Evolutionary conservation across 495 filamentous ascomycete genomes (phyloP).

Genomic region (Aspergillus incahuasiensis): DNA sequence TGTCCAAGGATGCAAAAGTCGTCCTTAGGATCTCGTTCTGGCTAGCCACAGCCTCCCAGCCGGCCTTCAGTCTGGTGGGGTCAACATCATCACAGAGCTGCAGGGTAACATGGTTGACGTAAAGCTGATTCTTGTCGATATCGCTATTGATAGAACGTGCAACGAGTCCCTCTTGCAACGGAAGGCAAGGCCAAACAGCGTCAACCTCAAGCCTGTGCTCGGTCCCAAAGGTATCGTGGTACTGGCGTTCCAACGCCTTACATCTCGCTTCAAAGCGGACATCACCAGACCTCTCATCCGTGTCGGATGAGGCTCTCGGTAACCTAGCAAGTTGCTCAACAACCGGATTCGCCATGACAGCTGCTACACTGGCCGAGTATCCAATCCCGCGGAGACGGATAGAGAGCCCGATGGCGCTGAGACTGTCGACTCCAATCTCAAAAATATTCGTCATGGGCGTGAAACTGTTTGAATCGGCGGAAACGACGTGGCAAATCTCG

Average conservation of each 20-base stretch:
- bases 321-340: constrained; percentile 48
- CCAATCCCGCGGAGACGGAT: constrained; percentile 56
- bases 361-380: constrained; percentile 56
- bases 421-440: constrained; percentile 32
- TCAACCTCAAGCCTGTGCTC: constrained; percentile 9
- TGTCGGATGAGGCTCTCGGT: constrained; percentile 13
- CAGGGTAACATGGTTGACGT: constrained; percentile 74
- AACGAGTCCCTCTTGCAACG: constrained; percentile 76
- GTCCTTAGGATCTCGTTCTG: constrained; percentile 64
- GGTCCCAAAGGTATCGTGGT: constrained; percentile 47
- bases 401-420: constrained; percentile 51
- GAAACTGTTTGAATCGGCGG: constrained; percentile 38
- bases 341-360: constrained; percentile 61
- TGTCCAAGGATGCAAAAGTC: constrained; percentile 51
- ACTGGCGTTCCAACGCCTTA: constrained; percentile 45
- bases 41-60: constrained; percentile 51
- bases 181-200: constrained; percentile 41
- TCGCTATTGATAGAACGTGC: constrained; percentile 64
- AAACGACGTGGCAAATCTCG: constrained; percentile 21
- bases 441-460: constrained; percentile 47
- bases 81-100: constrained; percentile 49
- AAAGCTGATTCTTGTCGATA: constrained; percentile 45
- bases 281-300: neutral
- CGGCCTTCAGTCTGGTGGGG: constrained; percentile 43
- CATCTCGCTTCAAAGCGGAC: constrained; percentile 14